Evolutionary conservation across 352 stramenopile species (phyloP).

Genomic region (Achlya hypogyna): DNA sequence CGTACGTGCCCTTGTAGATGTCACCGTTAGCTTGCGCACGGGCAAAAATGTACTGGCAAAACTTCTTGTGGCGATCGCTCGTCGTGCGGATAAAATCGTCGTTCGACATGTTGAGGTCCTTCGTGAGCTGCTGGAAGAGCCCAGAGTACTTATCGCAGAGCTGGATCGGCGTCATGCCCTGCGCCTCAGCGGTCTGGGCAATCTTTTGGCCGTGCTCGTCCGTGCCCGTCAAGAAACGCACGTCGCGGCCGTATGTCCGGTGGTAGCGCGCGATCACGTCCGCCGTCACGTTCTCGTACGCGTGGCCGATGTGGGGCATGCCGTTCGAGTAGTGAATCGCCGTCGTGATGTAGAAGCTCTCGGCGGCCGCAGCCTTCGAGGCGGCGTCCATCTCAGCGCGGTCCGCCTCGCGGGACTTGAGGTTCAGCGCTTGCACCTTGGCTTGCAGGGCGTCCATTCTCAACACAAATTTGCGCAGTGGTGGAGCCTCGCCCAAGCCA

Average conservation of each 20-base stretch:
- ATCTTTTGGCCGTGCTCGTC: constrained; percentile 99
- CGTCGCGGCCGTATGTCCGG: constrained; percentile 74
- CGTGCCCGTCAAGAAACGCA: constrained; percentile 83
- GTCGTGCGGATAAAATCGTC: constrained; percentile 95
- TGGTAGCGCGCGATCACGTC: constrained; percentile 97
- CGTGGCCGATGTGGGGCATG: constrained; percentile 96
- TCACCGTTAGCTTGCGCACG: constrained; percentile 84
- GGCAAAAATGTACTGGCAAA: constrained; percentile 93
- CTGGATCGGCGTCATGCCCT: constrained; percentile 87
- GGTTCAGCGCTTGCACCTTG: constrained; percentile 8
- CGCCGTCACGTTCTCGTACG: constrained; percentile 95
- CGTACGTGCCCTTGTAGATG: constrained; percentile 96
- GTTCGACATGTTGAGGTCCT: constrained; percentile 82
- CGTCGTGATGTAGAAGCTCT: constrained; percentile 96
- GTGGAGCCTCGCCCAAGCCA: not conserved
- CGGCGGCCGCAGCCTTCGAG: not conserved
- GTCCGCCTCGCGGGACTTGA: not conserved
- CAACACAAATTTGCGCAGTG: not conserved
- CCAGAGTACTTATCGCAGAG: constrained; percentile 93
- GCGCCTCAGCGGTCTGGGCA: constrained; percentile 90
- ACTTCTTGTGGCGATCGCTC: constrained; percentile 90
- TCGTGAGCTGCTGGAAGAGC: constrained; percentile 81
- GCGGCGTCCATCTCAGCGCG: not conserved
- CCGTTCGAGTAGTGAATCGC: constrained; percentile 99
- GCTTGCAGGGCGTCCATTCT: constrained; percentile 1